Conservation (phyloP, 371 early-diverging fungal species). For the Conidiobolus coronatus region DNA sequence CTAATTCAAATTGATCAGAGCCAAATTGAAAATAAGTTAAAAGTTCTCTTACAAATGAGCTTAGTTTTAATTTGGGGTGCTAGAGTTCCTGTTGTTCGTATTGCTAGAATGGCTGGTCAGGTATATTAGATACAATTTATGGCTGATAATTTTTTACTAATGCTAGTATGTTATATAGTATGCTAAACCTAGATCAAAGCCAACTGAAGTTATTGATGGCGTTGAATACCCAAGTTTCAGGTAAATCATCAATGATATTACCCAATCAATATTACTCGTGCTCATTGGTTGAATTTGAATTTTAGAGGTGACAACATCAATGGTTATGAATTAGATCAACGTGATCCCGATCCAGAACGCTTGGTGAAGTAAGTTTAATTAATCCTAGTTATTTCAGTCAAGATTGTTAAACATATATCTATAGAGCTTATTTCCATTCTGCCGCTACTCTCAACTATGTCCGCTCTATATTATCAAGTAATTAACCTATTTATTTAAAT, state of each 20-base stretch:
- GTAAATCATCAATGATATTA: slow-evolving; percentile 9
- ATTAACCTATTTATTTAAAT: background rate
- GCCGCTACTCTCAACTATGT: slow-evolving; percentile 93
- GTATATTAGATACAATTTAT: slow-evolving; percentile 1
- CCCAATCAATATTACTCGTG: too few relatives aligned
- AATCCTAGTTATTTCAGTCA: background rate
- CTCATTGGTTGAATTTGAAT: too few relatives aligned
- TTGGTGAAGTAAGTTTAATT: slow-evolving; percentile 35
- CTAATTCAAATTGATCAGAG: slow-evolving; percentile 16
- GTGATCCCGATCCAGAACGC: slow-evolving; percentile 84
- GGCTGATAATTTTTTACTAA: background rate
- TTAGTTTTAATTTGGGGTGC: slow-evolving; percentile 85
- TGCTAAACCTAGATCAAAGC: slow-evolving; percentile 87
- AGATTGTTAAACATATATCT: background rate
- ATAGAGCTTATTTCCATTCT: slow-evolving; percentile 85
- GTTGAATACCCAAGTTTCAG: slow-evolving; percentile 48
- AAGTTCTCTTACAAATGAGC: slow-evolving; percentile 90
- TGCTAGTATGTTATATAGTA: slow-evolving; percentile 22
- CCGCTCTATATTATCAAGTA: slow-evolving; percentile 37
- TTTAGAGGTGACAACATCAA: slow-evolving; percentile 84
- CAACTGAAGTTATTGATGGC: slow-evolving; percentile 72
- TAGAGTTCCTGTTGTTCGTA: slow-evolving; percentile 74
- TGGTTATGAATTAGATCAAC: slow-evolving; percentile 64
- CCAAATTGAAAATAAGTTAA: slow-evolving; percentile 80
- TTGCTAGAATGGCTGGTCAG: slow-evolving; percentile 92